Conservation (phyloP, 164 flowering plant genomes). For the Santalum album region DNA sequence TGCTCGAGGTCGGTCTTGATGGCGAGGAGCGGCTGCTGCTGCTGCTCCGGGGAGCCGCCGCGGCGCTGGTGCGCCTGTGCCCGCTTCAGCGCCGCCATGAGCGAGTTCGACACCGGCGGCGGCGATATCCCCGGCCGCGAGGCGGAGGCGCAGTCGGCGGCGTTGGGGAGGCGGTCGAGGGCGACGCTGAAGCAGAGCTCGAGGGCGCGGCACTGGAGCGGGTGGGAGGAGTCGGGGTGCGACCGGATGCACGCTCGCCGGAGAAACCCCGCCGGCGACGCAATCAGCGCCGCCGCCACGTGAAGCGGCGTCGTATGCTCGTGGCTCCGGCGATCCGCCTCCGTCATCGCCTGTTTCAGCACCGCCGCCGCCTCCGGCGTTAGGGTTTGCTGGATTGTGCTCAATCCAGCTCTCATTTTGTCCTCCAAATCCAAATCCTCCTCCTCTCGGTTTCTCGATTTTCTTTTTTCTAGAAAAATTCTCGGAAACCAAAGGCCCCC, state of each 20-base stretch:
- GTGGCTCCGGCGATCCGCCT: slow-evolving; percentile 76
- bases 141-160: slow-evolving; percentile 21
- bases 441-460: too few relatives aligned
- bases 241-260: slow-evolving; percentile 90
- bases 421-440: too few relatives aligned
- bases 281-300: slow-evolving; percentile 78
- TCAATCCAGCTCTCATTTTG: slow-evolving; percentile 86
- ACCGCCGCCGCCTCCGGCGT: slow-evolving; percentile 88
- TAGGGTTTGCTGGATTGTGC: slow-evolving; percentile 80
- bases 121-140: slow-evolving; percentile 28
- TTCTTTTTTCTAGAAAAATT: too few relatives aligned
- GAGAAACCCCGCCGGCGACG: slow-evolving; percentile 68
- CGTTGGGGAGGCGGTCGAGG: slow-evolving; percentile 79
- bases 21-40: slow-evolving; percentile 91
- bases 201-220: slow-evolving; percentile 92
- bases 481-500: too few relatives aligned
- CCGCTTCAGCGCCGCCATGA: slow-evolving; percentile 89
- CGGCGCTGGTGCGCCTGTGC: slow-evolving; percentile 97
- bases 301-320: slow-evolving; percentile 96
- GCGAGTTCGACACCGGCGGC: slow-evolving; percentile 85
- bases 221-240: slow-evolving; percentile 93
- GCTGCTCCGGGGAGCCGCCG: slow-evolving; percentile 65
- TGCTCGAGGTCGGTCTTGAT: slow-evolving; percentile 96
- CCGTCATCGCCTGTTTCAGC: slow-evolving; percentile 73
- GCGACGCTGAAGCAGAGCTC: slow-evolving; percentile 98